These are phyloP conservation scores for Cucurbita maxima DNA, from an alignment of 306 rosid genomes.

Conservation along the genomic window DNA sequence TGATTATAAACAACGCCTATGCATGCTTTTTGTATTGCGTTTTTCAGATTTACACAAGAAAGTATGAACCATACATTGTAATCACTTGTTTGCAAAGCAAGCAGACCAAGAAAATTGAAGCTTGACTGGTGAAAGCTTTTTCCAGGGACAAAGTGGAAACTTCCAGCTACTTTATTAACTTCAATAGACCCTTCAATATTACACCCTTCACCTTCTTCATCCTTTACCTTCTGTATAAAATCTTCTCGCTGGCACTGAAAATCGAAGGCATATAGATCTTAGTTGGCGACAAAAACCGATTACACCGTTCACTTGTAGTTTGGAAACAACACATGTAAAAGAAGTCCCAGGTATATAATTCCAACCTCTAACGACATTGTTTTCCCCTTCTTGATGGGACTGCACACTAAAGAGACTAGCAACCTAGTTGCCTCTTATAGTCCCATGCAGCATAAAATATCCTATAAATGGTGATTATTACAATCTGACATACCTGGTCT, in stretches of 20 bases:
- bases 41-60: neutral
- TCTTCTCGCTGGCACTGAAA: constrained; percentile 88
- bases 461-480: neutral
- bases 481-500: constrained; percentile 48
- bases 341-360: neutral
- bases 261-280: constrained; percentile 7
- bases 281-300: neutral
- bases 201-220: constrained; percentile 95
- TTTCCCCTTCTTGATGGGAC: neutral
- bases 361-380: neutral
- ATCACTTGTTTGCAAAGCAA: constrained; percentile 33
- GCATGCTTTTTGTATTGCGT: neutral
- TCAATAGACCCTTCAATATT: constrained; percentile 74
- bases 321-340: neutral
- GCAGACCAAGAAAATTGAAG: constrained; percentile 34
- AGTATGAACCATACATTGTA: constrained; percentile 43
- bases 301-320: neutral
- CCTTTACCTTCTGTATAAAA: constrained; percentile 56
- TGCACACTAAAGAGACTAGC: neutral
- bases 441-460: constrained; percentile 4
- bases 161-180: constrained; percentile 90
- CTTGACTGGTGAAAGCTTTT: constrained; percentile 71
- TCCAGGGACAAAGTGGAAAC: constrained; percentile 61
- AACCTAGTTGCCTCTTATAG: neutral
- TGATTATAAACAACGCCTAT: neutral